Evolutionary conservation across 495 filamentous ascomycete genomes (phyloP), one percentile per base, ranked within the genome.

Genomic region (Penicillium angulare): DNA sequence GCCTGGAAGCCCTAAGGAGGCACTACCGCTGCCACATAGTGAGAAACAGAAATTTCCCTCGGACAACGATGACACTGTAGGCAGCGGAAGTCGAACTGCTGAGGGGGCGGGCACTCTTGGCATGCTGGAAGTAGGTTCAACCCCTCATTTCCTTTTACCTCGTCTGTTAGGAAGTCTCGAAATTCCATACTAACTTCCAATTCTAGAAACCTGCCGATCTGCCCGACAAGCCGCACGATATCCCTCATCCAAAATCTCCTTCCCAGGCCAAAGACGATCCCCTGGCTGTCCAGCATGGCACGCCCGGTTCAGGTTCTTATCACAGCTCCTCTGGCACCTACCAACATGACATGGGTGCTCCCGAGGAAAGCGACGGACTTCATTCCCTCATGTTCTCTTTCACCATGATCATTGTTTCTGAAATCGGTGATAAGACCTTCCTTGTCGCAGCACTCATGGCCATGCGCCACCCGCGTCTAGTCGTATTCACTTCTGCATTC

Each of bases 381-480:
- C 93, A 98, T 67, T 97, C 93, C 8, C 93, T 93, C 60, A 57
- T 92, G 20, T 87, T 97, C 41, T 93, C 93, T 7, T 83, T 96
- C 45, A 90, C 91, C 50, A 97, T 97, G 93, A 98, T 98, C 53
- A 78, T 97, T 47, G 88, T 97, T 59, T 97, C 93, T 53, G 93
- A 98, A 66, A 85, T 98, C 64, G 93, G 93, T 50, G 93, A 98
- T 80, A 98, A 98, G 69, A 98, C 93, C 0, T 98, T 98, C 73
- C 79, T 98, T 33, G 90, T 98, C 35, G 93, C 93, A 12, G 93
- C 93, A 20, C 79, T 98, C 17, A 98, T 98, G 93, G 93, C 93
- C 2, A 98, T 98, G 93, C 90, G 96, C 57, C 92, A 98, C 64
- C 87, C 93, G 35, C 89, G 92, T 26, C 67, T 97, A 46, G 77